Percentiles rank a stretch among this genome's conserved stretches.
These are phyloP conservation scores for Penicillium capsulatum DNA, from an alignment of 2,329 filamentous ascomycete species.

Conservation along the genomic window DNA sequence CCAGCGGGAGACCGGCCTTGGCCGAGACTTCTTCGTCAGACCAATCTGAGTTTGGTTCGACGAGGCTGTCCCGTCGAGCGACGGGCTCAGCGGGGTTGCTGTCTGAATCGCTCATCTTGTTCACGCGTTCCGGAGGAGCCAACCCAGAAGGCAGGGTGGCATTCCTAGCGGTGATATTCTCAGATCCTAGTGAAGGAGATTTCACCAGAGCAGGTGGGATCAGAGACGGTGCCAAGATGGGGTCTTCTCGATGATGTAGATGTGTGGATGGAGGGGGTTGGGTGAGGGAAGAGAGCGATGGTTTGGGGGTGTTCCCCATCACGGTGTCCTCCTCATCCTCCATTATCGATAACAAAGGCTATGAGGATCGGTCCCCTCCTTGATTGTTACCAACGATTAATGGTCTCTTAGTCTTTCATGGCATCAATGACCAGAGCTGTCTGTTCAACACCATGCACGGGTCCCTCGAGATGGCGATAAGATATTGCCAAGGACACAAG, in stretches of 20 bases:
- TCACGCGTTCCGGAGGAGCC: constrained; percentile 20
- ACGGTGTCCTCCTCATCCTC: constrained; percentile 40
- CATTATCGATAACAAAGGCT: constrained; percentile 19
- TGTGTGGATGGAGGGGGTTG: constrained; percentile 15
- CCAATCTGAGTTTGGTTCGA: constrained; percentile 42
- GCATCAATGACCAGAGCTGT: neutral
- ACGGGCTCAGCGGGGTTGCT: constrained; percentile 19
- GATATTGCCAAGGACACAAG: too few relatives aligned
- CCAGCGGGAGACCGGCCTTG: constrained; percentile 43
- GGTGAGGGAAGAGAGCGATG: constrained; percentile 15
- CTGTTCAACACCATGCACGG: too few relatives aligned
- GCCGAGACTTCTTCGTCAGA: constrained; percentile 33
- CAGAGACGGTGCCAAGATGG: constrained; percentile 22
- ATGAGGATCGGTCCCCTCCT: neutral
- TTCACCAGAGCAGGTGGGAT: constrained; percentile 5
- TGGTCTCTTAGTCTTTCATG: neutral
- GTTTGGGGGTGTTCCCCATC: constrained; percentile 32
- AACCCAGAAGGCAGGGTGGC: constrained; percentile 4
- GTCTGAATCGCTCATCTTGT: constrained; percentile 26
- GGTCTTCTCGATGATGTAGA: constrained; percentile 19
- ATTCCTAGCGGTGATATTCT: constrained; percentile 9
- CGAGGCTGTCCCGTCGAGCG: constrained; percentile 31
- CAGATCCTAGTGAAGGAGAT: constrained; percentile 14
- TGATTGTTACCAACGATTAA: neutral
- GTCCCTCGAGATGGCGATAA: too few relatives aligned